A percentile compares a stretch with the other conserved stretches of the same genome.
phyloP scores from a whole-genome alignment of 768 basidiomycete species.

The Sistotremastrum suecicum region DNA sequence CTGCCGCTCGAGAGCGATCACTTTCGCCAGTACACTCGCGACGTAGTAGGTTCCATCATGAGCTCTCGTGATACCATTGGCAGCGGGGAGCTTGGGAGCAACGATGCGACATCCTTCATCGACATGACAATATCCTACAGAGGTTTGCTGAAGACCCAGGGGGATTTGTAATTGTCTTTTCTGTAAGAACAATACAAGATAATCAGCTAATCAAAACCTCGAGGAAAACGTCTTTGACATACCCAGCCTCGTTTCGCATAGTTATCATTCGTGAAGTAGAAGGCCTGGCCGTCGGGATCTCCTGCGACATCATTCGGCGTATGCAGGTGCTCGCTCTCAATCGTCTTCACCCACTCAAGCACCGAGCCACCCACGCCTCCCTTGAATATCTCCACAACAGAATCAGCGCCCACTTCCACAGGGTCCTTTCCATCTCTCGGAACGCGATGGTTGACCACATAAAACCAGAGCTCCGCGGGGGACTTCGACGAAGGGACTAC shows the following conservation, averaged over 20 bases:
- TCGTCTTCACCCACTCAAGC: constrained; percentile 41
- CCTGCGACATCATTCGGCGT: constrained; percentile 69
- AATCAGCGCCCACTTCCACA: constrained; percentile 46
- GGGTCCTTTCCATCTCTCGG: constrained; percentile 26
- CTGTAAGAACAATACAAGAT: constrained; percentile 6
- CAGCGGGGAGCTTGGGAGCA: constrained; percentile 30
- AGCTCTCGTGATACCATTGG: constrained; percentile 47
- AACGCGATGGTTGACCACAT: constrained; percentile 57
- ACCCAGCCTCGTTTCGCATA: constrained; percentile 40
- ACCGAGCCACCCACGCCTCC: constrained; percentile 28
- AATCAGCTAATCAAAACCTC: not conserved
- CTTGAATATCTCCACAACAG: constrained; percentile 56
- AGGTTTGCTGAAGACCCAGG: constrained; percentile 22
- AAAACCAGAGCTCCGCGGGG: constrained; percentile 40
- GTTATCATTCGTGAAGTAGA: constrained; percentile 62
- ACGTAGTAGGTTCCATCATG: constrained; percentile 55
- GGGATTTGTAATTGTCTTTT: constrained; percentile 14
- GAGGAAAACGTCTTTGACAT: constrained; percentile 11
- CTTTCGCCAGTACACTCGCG: constrained; percentile 20
- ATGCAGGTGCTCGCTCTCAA: constrained; percentile 37
- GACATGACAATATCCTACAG: constrained; percentile 52
- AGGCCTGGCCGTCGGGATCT: constrained; percentile 42
- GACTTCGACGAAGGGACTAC: constrained; percentile 39
- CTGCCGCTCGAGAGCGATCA: constrained; percentile 44
- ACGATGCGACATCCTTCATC: constrained; percentile 49